Conservation (phyloP, 345 rosid genomes). For the Dipteronia sinensis region DNA sequence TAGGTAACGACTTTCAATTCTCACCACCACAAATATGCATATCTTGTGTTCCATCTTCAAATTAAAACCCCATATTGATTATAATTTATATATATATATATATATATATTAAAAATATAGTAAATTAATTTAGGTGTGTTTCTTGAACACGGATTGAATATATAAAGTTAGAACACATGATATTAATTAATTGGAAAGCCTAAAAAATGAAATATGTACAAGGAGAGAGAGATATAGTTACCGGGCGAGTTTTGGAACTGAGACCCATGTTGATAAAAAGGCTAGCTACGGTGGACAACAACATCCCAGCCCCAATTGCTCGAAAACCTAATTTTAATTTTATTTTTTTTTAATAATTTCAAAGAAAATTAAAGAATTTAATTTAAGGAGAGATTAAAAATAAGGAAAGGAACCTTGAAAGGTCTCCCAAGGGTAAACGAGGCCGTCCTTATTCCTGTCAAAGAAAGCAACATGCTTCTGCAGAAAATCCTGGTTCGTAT, state of each 20-base stretch:
- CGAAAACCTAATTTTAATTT: conserved; percentile 45
- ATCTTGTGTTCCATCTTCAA: too few relatives aligned
- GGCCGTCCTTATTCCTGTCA: conserved; percentile 74
- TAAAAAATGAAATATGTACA: too few relatives aligned
- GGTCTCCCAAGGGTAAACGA: conserved; percentile 82
- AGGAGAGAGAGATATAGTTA: conserved; percentile 11
- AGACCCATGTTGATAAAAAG: conserved; percentile 46
- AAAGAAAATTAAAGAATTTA: neutral
- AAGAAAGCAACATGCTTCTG: conserved; percentile 85
- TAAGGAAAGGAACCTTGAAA: conserved; percentile 46
- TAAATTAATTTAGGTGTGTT: too few relatives aligned
- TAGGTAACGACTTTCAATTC: too few relatives aligned
- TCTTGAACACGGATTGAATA: too few relatives aligned
- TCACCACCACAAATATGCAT: too few relatives aligned
- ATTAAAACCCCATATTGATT: too few relatives aligned
- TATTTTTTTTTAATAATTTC: neutral
- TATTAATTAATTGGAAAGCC: too few relatives aligned
- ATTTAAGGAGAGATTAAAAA: neutral
- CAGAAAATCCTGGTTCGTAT: conserved; percentile 34
- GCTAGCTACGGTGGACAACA: conserved; percentile 36
- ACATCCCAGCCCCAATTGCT: conserved; percentile 56
- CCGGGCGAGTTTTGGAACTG: conserved; percentile 65
- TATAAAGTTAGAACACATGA: too few relatives aligned
- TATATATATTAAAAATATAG: too few relatives aligned
- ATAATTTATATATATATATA: too few relatives aligned